Percentiles rank a stretch among this genome's conserved stretches.
phyloP scores from a whole-genome alignment of 257 asterid genomes.

The Solanum arcanum region DNA sequence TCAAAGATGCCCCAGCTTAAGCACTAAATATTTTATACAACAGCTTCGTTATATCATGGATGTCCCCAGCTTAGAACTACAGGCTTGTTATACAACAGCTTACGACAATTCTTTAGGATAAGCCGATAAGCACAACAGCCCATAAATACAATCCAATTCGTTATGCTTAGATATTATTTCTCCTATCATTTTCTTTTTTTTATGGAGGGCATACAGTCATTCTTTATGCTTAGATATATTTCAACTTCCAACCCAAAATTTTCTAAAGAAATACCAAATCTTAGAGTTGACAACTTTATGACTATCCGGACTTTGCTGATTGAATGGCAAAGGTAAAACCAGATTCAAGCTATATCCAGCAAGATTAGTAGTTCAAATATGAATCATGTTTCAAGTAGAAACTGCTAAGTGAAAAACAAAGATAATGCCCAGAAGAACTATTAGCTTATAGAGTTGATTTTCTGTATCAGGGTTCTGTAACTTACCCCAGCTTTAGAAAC shows the following conservation, averaged over 20 bases:
- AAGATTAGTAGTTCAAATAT: not conserved
- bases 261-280: not conserved
- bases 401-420: not conserved
- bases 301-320: not conserved
- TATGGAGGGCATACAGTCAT: not conserved
- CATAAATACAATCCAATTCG: not conserved
- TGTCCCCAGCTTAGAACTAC: not conserved
- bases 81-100: not conserved
- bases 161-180: not conserved
- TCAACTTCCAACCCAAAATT: not conserved
- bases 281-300: not conserved
- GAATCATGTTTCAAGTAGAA: not conserved
- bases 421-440: not conserved
- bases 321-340: not conserved
- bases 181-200: not conserved
- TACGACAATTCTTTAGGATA: not conserved
- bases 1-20: not conserved
- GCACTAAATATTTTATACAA: not conserved
- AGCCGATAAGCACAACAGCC: not conserved
- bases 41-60: not conserved
- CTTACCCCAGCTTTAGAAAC: slow-evolving; percentile 96
- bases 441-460: not conserved
- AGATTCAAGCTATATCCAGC: not conserved
- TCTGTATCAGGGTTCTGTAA: slow-evolving; percentile 4
- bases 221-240: not conserved